These are phyloP conservation scores for Monilinia vaccinii-corymbosi DNA, from an alignment of 2,329 filamentous ascomycete genomes.

Conservation along the genomic window DNA sequence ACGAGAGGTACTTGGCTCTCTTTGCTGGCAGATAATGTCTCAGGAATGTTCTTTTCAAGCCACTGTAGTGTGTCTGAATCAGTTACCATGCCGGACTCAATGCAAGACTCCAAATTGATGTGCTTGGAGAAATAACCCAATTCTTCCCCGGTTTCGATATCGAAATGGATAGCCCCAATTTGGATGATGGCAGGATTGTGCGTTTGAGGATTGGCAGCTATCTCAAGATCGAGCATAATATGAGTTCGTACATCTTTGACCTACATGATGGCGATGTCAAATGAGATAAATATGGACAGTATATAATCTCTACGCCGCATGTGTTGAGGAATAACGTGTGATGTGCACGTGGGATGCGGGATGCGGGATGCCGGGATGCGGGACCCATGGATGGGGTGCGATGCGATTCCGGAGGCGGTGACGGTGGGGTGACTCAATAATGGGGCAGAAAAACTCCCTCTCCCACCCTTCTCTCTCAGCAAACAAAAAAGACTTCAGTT, in stretches of 20 bases:
- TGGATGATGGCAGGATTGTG: constrained; percentile 3
- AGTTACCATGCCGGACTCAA: background rate
- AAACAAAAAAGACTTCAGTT: background rate
- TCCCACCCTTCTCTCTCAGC: background rate
- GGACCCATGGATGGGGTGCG: too few species aligned
- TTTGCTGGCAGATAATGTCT: background rate
- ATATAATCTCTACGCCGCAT: too few species aligned
- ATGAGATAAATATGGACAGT: background rate
- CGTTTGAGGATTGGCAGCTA: background rate
- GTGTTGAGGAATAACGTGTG: too few species aligned
- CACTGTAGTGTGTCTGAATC: background rate
- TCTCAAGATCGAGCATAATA: constrained; percentile 3
- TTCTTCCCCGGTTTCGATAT: background rate
- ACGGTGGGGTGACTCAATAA: constrained; percentile 1
- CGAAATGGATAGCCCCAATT: background rate
- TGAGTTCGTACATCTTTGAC: background rate
- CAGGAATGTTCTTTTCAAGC: background rate
- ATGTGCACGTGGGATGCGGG: too few species aligned
- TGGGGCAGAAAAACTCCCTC: constrained; percentile 3
- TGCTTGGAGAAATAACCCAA: background rate
- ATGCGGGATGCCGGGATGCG: background rate
- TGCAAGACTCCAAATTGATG: background rate
- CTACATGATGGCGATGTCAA: background rate
- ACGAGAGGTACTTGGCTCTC: background rate
- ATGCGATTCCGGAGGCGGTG: constrained; percentile 5